A percentile compares a stretch with the other conserved stretches of the same genome.
Conservation (phyloP, 2,329 filamentous ascomycete species). For the Ustulina deusta region DNA sequence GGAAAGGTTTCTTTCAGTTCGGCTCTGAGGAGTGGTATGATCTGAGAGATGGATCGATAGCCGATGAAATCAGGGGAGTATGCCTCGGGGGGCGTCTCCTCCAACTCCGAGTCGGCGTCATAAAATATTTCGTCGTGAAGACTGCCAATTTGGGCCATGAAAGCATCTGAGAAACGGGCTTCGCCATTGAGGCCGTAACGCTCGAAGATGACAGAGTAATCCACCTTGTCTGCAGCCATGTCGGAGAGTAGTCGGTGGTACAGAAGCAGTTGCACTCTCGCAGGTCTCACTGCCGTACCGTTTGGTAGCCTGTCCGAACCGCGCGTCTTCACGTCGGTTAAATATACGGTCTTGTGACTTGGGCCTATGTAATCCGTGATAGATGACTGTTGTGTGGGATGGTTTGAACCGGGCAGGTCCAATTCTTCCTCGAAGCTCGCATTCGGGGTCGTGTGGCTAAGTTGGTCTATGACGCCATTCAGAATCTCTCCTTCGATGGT, state of each 20-base stretch:
- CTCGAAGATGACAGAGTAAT: conserved; percentile 74
- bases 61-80: conserved; percentile 55
- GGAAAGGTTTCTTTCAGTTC: conserved; percentile 67
- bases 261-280: conserved; percentile 87
- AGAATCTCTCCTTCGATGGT: conserved; percentile 83
- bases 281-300: conserved; percentile 75
- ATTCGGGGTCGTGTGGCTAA: conserved; percentile 83
- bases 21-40: conserved; percentile 59
- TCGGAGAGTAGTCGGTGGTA: conserved; percentile 87
- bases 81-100: conserved; percentile 36
- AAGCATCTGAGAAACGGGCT: conserved; percentile 78
- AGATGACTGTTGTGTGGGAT: conserved; percentile 51
- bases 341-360: conserved; percentile 65
- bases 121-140: conserved; percentile 75
- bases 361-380: conserved; percentile 58
- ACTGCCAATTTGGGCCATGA: conserved; percentile 78
- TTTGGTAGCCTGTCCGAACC: conserved; percentile 72
- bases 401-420: conserved; percentile 53
- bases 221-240: conserved; percentile 77
- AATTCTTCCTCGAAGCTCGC: conserved; percentile 73
- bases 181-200: conserved; percentile 78
- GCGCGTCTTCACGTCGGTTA: conserved; percentile 91
- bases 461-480: conserved; percentile 89
- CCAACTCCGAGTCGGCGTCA: conserved; percentile 54
- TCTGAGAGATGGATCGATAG: conserved; percentile 62